Percentiles rank a stretch among this genome's conserved stretches.
Conservation (phyloP, 495 filamentous ascomycete species). For the Hapsidospora chrysogenum region DNA sequence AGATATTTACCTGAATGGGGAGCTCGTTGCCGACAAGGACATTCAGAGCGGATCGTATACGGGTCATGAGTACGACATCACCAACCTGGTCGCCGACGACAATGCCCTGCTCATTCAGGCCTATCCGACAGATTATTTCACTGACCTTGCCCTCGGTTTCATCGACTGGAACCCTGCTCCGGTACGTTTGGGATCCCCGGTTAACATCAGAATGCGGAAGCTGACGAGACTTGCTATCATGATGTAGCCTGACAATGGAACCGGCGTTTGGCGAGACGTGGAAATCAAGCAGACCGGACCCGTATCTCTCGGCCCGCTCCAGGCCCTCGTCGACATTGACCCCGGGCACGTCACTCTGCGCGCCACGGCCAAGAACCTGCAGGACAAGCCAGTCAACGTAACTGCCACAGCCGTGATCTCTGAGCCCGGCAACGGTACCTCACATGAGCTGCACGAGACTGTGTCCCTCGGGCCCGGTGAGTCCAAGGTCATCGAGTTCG, state of each 20-base stretch:
- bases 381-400: slow-evolving; percentile 16
- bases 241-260: slow-evolving; percentile 32
- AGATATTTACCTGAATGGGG: slow-evolving; percentile 45
- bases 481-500: slow-evolving; percentile 19
- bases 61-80: slow-evolving; percentile 38
- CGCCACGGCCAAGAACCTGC: slow-evolving; percentile 31
- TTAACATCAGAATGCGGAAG: too few species aligned
- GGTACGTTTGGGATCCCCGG: too few species aligned
- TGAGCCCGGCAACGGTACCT: too few species aligned
- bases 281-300: slow-evolving; percentile 40
- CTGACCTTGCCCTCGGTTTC: slow-evolving; percentile 42
- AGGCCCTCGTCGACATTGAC: slow-evolving; percentile 28
- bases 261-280: slow-evolving; percentile 45
- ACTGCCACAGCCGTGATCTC: slow-evolving; percentile 21
- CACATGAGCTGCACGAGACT: slow-evolving; percentile 8
- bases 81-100: slow-evolving; percentile 14
- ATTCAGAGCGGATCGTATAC: slow-evolving; percentile 39
- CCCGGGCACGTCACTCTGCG: slow-evolving; percentile 28
- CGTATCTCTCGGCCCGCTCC: slow-evolving; percentile 29
- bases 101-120: slow-evolving; percentile 38
- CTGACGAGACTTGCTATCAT: slow-evolving; percentile 35
- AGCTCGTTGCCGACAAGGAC: slow-evolving; percentile 26
- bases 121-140: slow-evolving; percentile 40
- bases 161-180: slow-evolving; percentile 54
- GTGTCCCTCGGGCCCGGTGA: slow-evolving; percentile 21